A percentile compares a stretch with the other conserved stretches of the same genome.
These are phyloP conservation scores for Geotrichum cucujoidarum DNA, from an alignment of 1,139 yeast species.

Conservation along the genomic window DNA sequence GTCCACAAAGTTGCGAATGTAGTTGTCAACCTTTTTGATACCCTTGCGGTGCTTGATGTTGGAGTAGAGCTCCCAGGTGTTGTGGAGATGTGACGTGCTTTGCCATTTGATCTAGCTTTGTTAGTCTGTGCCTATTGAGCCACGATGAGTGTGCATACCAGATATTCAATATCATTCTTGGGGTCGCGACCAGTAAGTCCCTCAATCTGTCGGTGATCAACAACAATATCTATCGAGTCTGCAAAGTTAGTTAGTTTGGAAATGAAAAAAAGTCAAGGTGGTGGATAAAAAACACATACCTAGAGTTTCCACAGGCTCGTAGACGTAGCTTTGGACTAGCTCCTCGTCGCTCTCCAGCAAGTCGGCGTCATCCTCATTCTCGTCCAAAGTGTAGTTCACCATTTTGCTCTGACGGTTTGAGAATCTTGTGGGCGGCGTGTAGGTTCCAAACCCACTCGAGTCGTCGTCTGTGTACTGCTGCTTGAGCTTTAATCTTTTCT, in stretches of 20 bases:
- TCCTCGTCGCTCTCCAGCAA: slow-evolving; percentile 41
- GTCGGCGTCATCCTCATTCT: slow-evolving; percentile 55
- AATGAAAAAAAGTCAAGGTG: no score
- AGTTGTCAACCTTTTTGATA: slow-evolving; percentile 80
- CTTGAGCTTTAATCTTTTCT: slow-evolving; percentile 24
- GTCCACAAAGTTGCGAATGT: slow-evolving; percentile 70
- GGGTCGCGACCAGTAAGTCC: slow-evolving; percentile 32
- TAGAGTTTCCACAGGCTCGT: slow-evolving; percentile 32
- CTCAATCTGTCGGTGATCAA: slow-evolving; percentile 33
- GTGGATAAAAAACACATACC: slow-evolving; percentile 30
- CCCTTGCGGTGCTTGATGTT: slow-evolving; percentile 60
- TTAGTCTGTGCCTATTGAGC: slow-evolving; percentile 3
- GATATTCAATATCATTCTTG: slow-evolving; percentile 35
- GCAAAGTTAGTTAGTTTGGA: slow-evolving; percentile 2
- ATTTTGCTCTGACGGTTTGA: slow-evolving; percentile 67
- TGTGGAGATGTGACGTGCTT: slow-evolving; percentile 83
- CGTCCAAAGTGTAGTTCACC: slow-evolving; percentile 73
- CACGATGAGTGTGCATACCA: slow-evolving; percentile 24
- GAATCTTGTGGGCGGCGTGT: slow-evolving; percentile 49
- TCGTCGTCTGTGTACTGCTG: slow-evolving; percentile 27
- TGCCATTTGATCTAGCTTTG: slow-evolving; percentile 71
- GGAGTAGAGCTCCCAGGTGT: slow-evolving; percentile 83
- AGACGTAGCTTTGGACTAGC: slow-evolving; percentile 32
- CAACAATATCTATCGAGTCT: slow-evolving; percentile 39
- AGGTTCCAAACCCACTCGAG: slow-evolving; percentile 25